These are phyloP conservation scores for Hordeum vulgare DNA, from an alignment of 176 grass and related monocot genomes.

Conservation along the genomic window MorexV3_pseudomolecules_assembly NC_058520.1:155352678-155353177, in stretches of 20 bases:
- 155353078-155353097: no score
- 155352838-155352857: neutral
- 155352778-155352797: neutral
- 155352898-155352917: neutral
- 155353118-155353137: no score
- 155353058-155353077: no score
- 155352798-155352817: neutral
- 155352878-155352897: neutral
- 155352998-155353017: neutral
- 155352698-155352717: neutral
- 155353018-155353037: no score
- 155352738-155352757: constrained; percentile 14
- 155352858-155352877: neutral
- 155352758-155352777: neutral
- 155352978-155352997: neutral
- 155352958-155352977: neutral
- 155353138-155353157: no score
- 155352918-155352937: neutral
- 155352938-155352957: neutral
- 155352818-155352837: neutral
- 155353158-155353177: no score
- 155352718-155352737: constrained; percentile 27
- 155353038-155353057: no score
- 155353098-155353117: no score
- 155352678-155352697: neutral